These are phyloP conservation scores for Mortierella alpina DNA, from an alignment of 192 early-diverging fungal genomes.

Conservation along the genomic window DNA sequence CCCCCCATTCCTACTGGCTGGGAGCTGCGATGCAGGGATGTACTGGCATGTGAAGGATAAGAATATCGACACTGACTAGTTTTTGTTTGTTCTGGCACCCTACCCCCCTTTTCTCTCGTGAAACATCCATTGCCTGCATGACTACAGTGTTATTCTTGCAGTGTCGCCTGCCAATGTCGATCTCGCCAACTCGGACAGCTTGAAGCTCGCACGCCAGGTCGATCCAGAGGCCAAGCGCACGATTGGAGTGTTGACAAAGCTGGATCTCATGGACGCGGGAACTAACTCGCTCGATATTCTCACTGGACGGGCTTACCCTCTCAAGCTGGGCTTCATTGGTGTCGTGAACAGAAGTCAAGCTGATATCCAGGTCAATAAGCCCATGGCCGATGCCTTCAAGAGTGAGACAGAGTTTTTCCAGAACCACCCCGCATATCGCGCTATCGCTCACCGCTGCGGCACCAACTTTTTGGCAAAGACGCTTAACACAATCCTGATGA, in stretches of 20 bases:
- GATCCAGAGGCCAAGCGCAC: slow-evolving; percentile 84
- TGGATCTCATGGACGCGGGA: slow-evolving; percentile 88
- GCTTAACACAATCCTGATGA: slow-evolving; percentile 78
- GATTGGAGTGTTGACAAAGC: slow-evolving; percentile 84
- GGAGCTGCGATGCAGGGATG: neutral
- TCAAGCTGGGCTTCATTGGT: slow-evolving; percentile 86
- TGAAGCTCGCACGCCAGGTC: slow-evolving; percentile 88
- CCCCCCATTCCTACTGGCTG: too few relatives aligned
- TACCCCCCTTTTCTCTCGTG: neutral
- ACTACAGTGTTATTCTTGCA: slow-evolving; percentile 78
- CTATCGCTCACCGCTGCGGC: slow-evolving; percentile 77
- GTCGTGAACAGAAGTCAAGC: slow-evolving; percentile 87
- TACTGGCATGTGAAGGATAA: neutral
- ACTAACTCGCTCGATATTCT: slow-evolving; percentile 85
- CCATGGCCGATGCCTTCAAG: slow-evolving; percentile 76
- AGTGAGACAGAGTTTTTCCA: slow-evolving; percentile 77
- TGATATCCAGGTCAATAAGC: slow-evolving; percentile 77
- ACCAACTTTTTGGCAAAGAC: slow-evolving; percentile 75
- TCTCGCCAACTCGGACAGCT: slow-evolving; percentile 85
- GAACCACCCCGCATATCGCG: slow-evolving; percentile 77
- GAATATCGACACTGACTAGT: neutral
- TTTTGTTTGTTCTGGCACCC: neutral
- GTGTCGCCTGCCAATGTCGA: slow-evolving; percentile 86
- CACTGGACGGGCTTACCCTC: slow-evolving; percentile 77
- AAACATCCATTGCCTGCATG: neutral